phyloP scores from a whole-genome alignment of 257 asterid species.

The Nicotiana tabacum region DNA sequence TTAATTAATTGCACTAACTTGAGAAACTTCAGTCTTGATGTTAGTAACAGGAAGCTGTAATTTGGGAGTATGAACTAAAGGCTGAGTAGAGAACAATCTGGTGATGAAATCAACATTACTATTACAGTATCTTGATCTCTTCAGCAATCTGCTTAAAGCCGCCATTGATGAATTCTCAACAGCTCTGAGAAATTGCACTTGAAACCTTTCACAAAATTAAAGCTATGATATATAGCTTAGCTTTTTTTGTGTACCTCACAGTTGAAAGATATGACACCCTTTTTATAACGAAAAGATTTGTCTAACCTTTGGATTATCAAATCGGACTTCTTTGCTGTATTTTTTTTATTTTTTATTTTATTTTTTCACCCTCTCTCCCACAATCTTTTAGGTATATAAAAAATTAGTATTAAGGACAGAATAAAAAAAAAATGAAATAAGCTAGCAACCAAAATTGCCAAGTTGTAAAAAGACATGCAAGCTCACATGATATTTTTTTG shows the following conservation, averaged over 20 bases:
- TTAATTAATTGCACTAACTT: slow-evolving; percentile 27
- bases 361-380: background rate
- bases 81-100: slow-evolving; percentile 25
- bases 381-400: background rate
- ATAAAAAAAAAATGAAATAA: background rate
- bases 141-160: slow-evolving; percentile 34
- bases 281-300: background rate
- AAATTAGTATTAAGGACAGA: too few species aligned
- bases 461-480: background rate
- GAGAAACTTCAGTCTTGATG: slow-evolving; percentile 71
- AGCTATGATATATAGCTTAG: background rate
- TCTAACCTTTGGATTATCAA: too few species aligned
- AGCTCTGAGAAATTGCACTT: background rate
- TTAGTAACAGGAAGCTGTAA: slow-evolving; percentile 65
- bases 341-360: background rate
- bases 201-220: background rate
- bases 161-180: slow-evolving; percentile 37
- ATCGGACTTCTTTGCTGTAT: background rate
- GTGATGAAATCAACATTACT: slow-evolving; percentile 17
- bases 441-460: background rate
- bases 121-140: slow-evolving; percentile 27
- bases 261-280: background rate
- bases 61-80: slow-evolving; percentile 53
- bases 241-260: background rate
- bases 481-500: background rate